Base-by-base conservation (phyloP, 2,329 filamentous ascomycete genomes). In the Fusarium aywerte region DNA sequence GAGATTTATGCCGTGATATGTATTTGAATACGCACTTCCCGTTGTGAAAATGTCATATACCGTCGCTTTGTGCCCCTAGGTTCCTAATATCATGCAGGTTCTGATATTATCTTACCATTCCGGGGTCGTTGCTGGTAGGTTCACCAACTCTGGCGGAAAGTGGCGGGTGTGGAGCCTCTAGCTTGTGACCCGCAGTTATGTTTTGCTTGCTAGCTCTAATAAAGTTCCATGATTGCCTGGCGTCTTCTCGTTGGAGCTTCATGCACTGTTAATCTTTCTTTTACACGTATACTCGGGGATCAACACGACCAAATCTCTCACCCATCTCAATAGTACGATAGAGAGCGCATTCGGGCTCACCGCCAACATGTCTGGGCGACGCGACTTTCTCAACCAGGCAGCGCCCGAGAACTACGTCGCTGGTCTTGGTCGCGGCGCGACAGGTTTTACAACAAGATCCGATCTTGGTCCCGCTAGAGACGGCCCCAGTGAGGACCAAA, bases 401-500 rank as follows among this genome's bases (percentile, higher is more conserved):
- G 91, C 91, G 55, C 91, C 91, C 13, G 91, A 93, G 74, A 95
- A 94, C 79, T 95, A 95, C 76, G 95, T 99, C 67, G 96, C 96
- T 68, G 96, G 96, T 87, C 89, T 99, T 67, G 96, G 96, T 80
- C 92, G 96, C 85, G 96, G 96, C 81, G 96, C 96, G 21, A 99
- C 96, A 9, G 96, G 96, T 62, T 99, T 99, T 82, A 98, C 96
- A 16, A 99, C 96, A 38, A 89, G 96, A 74, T 98, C 95, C 58
- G 96, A 99, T 85, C 85, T 99, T 58, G 96, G 96, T 58, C 96
- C 96, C 49, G 95, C 95, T 60, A 88, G 95, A 74, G 95, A 97
- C 82, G 96, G 96, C 16, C 96, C 96, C 47, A 97, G 92, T 63
- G 95, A 97, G 74, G 96, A 99, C 77, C 95, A 98, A 81, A 97